Percentiles rank a stretch among this genome's conserved stretches.
Evolutionary conservation across 1,284 basidiomycete genomes (phyloP).

Genomic region (Meira nashicola): DNA sequence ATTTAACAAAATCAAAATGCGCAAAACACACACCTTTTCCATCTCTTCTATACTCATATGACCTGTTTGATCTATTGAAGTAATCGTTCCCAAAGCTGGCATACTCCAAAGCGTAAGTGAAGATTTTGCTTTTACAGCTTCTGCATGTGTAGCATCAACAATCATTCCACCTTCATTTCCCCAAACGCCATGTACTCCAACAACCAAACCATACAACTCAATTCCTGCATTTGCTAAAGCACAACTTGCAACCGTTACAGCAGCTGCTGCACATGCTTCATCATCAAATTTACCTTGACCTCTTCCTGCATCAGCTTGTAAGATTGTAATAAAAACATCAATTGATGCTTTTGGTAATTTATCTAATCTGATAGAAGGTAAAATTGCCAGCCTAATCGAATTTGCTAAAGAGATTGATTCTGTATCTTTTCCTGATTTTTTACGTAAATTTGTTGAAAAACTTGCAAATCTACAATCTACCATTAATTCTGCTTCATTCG

Average conservation of each 20-base stretch:
- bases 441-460: constrained; percentile 72
- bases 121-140: constrained; percentile 58
- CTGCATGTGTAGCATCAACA: constrained; percentile 74
- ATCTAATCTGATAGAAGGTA: constrained; percentile 79
- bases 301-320: constrained; percentile 84
- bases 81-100: constrained; percentile 82
- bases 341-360: constrained; percentile 87
- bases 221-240: constrained; percentile 84
- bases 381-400: constrained; percentile 78
- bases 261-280: constrained; percentile 49
- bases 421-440: constrained; percentile 86
- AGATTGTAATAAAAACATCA: constrained; percentile 82
- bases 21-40: not conserved
- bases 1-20: not conserved
- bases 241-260: constrained; percentile 78
- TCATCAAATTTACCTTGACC: constrained; percentile 57
- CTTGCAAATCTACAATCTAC: constrained; percentile 96
- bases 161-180: constrained; percentile 56
- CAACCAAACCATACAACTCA: constrained; percentile 77
- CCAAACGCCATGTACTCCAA: constrained; percentile 61
- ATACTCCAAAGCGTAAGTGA: constrained; percentile 72
- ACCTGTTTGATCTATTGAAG: constrained; percentile 58
- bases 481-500: constrained; percentile 78
- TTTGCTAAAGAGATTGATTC: constrained; percentile 80
- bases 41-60: constrained; percentile 3